Evolutionary conservation across 2,329 filamentous ascomycete species (phyloP).

Genomic region (Pestalotiopsis sp.): DNA sequence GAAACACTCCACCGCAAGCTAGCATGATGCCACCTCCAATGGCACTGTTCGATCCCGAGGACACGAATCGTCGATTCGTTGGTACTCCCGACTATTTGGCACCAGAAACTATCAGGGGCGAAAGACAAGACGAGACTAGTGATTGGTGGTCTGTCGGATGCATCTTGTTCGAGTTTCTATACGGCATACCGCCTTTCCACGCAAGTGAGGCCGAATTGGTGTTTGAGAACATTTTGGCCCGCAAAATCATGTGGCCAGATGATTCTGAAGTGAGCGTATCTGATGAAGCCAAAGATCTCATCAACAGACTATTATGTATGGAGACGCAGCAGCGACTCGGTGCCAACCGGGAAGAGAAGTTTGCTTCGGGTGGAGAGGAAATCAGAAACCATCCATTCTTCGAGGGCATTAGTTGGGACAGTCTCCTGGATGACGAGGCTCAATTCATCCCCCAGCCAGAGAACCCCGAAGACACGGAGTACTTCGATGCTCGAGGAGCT

Average conservation of each 20-base stretch:
- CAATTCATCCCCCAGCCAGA: constrained; percentile 92
- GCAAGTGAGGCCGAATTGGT: constrained; percentile 88
- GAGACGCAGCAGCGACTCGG: constrained; percentile 83
- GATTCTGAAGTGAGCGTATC: constrained; percentile 80
- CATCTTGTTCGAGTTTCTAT: constrained; percentile 95
- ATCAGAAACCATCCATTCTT: constrained; percentile 93
- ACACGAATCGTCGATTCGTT: constrained; percentile 90
- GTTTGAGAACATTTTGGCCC: constrained; percentile 92
- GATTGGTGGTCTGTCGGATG: constrained; percentile 99
- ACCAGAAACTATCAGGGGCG: constrained; percentile 93
- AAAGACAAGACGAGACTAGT: constrained; percentile 95
- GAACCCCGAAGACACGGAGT: constrained; percentile 96
- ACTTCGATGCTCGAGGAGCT: constrained; percentile 91
- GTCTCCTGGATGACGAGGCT: constrained; percentile 89
- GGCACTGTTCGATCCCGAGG: constrained; percentile 94
- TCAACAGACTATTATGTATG: constrained; percentile 87
- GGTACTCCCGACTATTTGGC: constrained; percentile 97
- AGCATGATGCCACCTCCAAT: constrained; percentile 87
- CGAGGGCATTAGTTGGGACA: constrained; percentile 83
- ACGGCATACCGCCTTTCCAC: constrained; percentile 92
- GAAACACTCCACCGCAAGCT: constrained; percentile 63
- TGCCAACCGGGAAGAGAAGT: constrained; percentile 83
- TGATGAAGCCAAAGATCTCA: constrained; percentile 87
- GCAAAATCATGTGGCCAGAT: constrained; percentile 90
- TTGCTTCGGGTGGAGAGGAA: constrained; percentile 81